These are phyloP conservation scores for Populus alba DNA, from an alignment of 345 rosid genomes.

Conservation along the genomic window DNA sequence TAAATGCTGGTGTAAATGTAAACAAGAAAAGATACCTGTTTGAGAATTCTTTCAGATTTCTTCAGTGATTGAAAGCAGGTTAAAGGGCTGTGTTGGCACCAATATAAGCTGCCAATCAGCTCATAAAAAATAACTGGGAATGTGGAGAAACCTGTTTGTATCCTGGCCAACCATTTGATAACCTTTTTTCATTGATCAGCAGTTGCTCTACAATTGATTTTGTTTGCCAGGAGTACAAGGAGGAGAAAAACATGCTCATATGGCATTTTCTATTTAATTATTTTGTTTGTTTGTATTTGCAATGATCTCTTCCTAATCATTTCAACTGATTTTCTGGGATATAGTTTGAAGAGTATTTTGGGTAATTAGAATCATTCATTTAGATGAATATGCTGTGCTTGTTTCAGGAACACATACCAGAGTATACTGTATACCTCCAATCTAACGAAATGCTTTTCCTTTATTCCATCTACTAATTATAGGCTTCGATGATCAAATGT, in stretches of 20 bases:
- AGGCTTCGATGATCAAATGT: slow-evolving; percentile 12
- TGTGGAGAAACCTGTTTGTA: neutral
- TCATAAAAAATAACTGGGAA: neutral
- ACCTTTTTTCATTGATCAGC: neutral
- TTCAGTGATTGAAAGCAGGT: neutral
- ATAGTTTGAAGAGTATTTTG: neutral
- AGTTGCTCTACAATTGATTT: neutral
- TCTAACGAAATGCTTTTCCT: neutral
- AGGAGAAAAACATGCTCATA: neutral
- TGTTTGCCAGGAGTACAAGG: neutral
- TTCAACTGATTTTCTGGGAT: neutral
- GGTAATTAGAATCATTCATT: neutral
- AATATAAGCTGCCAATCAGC: neutral
- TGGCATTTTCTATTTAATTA: neutral
- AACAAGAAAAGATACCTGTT: neutral
- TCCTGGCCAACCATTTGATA: neutral
- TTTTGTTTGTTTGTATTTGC: neutral
- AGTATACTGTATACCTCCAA: neutral
- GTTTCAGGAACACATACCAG: neutral
- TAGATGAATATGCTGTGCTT: neutral
- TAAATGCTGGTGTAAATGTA: neutral
- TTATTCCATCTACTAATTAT: slow-evolving; percentile 23
- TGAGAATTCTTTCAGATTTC: neutral
- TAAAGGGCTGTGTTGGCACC: neutral
- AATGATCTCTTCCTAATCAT: neutral